Evolutionary conservation across 1,139 yeast species (phyloP), one percentile per base, ranked within the genome.

Genomic region (Wickerhamomyces sp.): DNA sequence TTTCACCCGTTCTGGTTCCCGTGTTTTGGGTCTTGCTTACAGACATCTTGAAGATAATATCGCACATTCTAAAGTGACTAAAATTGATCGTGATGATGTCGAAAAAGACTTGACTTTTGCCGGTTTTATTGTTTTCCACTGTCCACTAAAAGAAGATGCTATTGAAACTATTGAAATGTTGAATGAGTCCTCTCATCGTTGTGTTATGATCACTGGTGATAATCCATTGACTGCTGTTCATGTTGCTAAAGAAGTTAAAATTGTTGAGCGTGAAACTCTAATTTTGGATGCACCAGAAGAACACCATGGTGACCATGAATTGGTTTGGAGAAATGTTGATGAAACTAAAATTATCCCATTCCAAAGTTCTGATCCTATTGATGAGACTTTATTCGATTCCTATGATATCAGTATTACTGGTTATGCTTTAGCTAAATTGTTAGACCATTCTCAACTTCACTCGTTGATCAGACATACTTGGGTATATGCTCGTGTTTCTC

Each of bases 401-500:
- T 76, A 84, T 56, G 98, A 92, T 63, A 71, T 92, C 46, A 95
- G 98, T 68, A 74, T 92, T 45, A 92, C 97, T 43, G 99, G 99
- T 43, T 81, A 84, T 60, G 98, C 98, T 9, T 70, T 92, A 52
- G 73, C 75, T 34, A 75, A 76, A 53, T 70, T 89, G 52, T 62
- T 68, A 44, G 72, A 71, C 13, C 94, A 86, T 55, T 64, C 68
- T 26, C 89, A 87, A 57, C 70, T 90, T 44, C 71, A 74, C 47
- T 81, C 78, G 36, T 71, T 92, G 53, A 75, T 92, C 56, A 82
- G 85, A 60, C 88, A 88, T 61, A 81, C 97, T 24, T 92, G 97
- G 97, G 87, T 94, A 38, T 94, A 88, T 60, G 97, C 98, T 36
- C 85, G 99, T 68, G 98, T 94, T 29, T 92, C 98, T 7, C 98